A percentile compares a stretch with the other conserved stretches of the same genome.
Evolutionary conservation across 257 asterid genomes (phyloP).

Genomic region (Jacaranda mimosifolia): DNA sequence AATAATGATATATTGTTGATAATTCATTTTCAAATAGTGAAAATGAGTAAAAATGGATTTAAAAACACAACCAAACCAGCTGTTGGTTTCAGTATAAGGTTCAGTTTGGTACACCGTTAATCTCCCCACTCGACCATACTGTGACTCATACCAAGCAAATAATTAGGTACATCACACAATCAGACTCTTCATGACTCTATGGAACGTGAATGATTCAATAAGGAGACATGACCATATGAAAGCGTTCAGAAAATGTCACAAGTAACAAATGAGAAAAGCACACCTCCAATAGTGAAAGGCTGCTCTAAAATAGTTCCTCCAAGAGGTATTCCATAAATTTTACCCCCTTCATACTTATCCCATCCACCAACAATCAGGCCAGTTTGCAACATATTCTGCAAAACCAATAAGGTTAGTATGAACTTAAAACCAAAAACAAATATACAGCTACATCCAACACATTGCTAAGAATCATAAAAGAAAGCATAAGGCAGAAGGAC

Average conservation of each 20-base stretch:
- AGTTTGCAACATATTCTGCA: slow-evolving; percentile 90
- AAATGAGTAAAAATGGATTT: too few species aligned
- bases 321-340: slow-evolving; percentile 90
- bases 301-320: slow-evolving; percentile 93
- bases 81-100: background rate
- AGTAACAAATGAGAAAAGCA: slow-evolving; percentile 27
- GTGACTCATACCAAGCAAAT: background rate
- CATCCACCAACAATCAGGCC: slow-evolving; percentile 98
- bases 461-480: slow-evolving; percentile 21
- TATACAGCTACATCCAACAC: slow-evolving; percentile 21
- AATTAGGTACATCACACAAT: background rate
- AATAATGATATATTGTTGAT: too few species aligned
- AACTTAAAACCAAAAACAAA: background rate
- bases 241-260: slow-evolving; percentile 7
- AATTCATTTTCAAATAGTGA: too few species aligned
- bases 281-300: slow-evolving; percentile 97
- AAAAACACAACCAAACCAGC: too few species aligned
- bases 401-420: slow-evolving; percentile 24
- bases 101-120: background rate
- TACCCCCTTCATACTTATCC: slow-evolving; percentile 98
- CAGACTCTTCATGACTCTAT: background rate
- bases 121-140: background rate
- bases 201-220: background rate
- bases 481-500: slow-evolving; percentile 15
- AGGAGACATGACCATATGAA: slow-evolving; percentile 10